Evolutionary conservation across 164 flowering plant species (phyloP).

Genomic region (Litsea cubeba): DNA sequence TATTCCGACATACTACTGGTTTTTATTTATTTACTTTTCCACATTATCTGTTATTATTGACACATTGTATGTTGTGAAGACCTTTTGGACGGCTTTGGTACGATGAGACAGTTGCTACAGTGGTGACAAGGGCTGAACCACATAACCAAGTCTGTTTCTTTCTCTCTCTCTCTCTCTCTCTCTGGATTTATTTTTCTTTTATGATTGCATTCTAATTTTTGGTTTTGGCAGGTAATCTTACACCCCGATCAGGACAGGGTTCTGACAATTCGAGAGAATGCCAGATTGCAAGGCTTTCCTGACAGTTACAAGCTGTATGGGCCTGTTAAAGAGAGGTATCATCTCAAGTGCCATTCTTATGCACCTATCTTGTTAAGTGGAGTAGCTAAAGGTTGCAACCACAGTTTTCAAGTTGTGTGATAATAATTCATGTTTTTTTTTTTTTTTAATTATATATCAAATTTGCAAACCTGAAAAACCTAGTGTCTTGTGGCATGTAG

Average conservation of each 20-base stretch:
- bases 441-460: too few relatives aligned
- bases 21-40: background rate
- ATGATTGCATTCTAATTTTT: background rate
- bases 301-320: conserved; percentile 63
- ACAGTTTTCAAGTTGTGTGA: too few relatives aligned
- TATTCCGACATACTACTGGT: background rate
- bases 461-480: too few relatives aligned
- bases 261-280: conserved; percentile 73
- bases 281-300: conserved; percentile 79
- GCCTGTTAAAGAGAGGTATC: conserved; percentile 55
- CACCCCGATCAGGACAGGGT: conserved; percentile 84
- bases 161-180: background rate
- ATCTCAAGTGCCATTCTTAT: too few relatives aligned
- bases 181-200: background rate
- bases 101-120: conserved; percentile 85
- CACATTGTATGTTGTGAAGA: conserved; percentile 25
- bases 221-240: conserved; percentile 30
- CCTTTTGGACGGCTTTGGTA: conserved; percentile 87
- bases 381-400: too few relatives aligned
- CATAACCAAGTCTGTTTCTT: conserved; percentile 78
- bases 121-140: conserved; percentile 85
- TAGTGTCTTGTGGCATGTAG: too few relatives aligned
- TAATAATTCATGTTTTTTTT: too few relatives aligned
- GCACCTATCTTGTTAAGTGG: too few relatives aligned
- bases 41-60: background rate